phyloP scores from a whole-genome alignment of 306 rosid genomes.

The Vicia sativa region DNA sequence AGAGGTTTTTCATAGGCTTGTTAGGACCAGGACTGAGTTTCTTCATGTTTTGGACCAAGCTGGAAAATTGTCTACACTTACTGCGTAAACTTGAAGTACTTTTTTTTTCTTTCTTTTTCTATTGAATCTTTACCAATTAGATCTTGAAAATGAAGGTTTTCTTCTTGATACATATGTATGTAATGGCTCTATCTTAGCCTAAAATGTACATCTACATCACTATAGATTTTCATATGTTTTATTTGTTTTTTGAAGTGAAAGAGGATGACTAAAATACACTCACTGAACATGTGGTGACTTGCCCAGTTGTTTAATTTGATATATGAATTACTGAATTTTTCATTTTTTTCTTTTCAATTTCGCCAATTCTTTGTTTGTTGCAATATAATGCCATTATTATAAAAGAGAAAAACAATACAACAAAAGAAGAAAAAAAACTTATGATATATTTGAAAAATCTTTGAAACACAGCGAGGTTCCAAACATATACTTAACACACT shows the following conservation, averaged over 20 bases:
- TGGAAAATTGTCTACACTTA: constrained; percentile 56
- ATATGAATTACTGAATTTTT: constrained; percentile 14
- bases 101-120: too few relatives aligned
- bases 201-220: constrained; percentile 41
- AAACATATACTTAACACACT: too few relatives aligned
- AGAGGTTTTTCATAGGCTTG: constrained; percentile 80
- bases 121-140: constrained; percentile 1
- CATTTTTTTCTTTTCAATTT: neutral
- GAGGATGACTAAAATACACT: constrained; percentile 2
- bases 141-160: constrained; percentile 10
- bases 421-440: neutral
- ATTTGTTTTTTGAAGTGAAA: constrained; percentile 26
- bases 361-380: neutral
- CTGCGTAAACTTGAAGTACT: constrained; percentile 41
- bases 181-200: constrained; percentile 34
- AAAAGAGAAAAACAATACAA: neutral
- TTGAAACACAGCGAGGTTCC: too few relatives aligned
- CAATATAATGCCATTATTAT: neutral
- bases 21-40: constrained; percentile 85
- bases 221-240: constrained; percentile 24
- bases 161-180: neutral
- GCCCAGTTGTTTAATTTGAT: constrained; percentile 20
- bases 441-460: too few relatives aligned
- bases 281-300: constrained; percentile 19
- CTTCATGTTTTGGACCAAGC: constrained; percentile 69